Conservation (phyloP, 2,329 filamentous ascomycete genomes). For the Curvularia sp. region DNA sequence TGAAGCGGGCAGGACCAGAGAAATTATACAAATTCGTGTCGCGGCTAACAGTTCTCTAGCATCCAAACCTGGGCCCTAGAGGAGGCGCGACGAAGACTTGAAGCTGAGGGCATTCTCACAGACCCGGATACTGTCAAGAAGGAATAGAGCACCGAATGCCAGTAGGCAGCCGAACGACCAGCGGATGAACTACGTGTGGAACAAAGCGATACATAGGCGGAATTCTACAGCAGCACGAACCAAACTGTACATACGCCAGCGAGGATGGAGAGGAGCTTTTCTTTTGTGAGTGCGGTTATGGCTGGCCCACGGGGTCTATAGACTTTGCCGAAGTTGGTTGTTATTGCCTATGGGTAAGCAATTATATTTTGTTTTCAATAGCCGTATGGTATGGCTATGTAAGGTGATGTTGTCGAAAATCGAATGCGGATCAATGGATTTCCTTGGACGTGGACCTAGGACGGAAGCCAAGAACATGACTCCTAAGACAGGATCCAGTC, state of each 20-base stretch:
- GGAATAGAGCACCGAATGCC: conserved; percentile 25
- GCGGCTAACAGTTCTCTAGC: conserved; percentile 58
- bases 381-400: neutral
- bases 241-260: conserved; percentile 17
- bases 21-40: neutral
- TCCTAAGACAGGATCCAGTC: neutral
- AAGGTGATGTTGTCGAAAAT: conserved; percentile 3
- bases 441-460: neutral
- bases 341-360: conserved; percentile 12
- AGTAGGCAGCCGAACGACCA: neutral
- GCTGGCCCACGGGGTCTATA: conserved; percentile 16
- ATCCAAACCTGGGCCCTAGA: conserved; percentile 99
- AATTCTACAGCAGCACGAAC: conserved; percentile 10
- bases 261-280: conserved; percentile 8
- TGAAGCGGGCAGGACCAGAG: neutral
- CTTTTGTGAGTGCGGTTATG: conserved; percentile 19
- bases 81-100: conserved; percentile 92
- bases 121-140: conserved; percentile 69
- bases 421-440: neutral
- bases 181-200: neutral
- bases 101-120: conserved; percentile 90
- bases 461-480: neutral
- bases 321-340: conserved; percentile 9
- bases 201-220: neutral
- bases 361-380: conserved; percentile 13